phyloP scores from a whole-genome alignment of 768 basidiomycete genomes.

The Amanita molliuscula region DNA sequence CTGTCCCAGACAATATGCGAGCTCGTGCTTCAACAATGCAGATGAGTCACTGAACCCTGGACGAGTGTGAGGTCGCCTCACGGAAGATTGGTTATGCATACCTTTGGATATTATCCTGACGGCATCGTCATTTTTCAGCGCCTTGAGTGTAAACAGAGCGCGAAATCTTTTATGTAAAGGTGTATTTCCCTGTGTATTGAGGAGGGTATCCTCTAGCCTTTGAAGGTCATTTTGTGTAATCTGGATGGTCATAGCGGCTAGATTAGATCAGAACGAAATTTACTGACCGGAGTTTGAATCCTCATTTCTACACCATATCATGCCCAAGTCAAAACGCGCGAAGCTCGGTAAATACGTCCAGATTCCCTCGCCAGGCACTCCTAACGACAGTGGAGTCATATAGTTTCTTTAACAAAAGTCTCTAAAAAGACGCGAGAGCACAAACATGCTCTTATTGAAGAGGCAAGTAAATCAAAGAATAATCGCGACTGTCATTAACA shows the following conservation, averaged over 20 bases:
- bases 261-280: conserved; percentile 11
- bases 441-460: conserved; percentile 73
- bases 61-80: conserved; percentile 6
- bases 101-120: conserved; percentile 83
- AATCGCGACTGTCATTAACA: neutral
- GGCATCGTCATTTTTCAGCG: conserved; percentile 68
- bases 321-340: conserved; percentile 86
- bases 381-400: conserved; percentile 10
- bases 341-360: conserved; percentile 61
- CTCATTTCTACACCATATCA: conserved; percentile 23
- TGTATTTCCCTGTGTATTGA: conserved; percentile 64
- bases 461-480: conserved; percentile 25
- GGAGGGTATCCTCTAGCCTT: conserved; percentile 62
- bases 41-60: conserved; percentile 81
- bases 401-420: conserved; percentile 92
- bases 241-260: conserved; percentile 18
- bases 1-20: conserved; percentile 96
- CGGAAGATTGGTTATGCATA: conserved; percentile 14
- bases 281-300: conserved; percentile 43
- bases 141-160: conserved; percentile 87
- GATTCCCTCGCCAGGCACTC: conserved; percentile 5
- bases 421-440: conserved; percentile 87
- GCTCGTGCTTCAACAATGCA: conserved; percentile 89
- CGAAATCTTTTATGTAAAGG: conserved; percentile 84
- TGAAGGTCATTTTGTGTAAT: conserved; percentile 45